Base-by-base conservation (phyloP, 345 rosid genomes). In the Populus alba region DNA sequence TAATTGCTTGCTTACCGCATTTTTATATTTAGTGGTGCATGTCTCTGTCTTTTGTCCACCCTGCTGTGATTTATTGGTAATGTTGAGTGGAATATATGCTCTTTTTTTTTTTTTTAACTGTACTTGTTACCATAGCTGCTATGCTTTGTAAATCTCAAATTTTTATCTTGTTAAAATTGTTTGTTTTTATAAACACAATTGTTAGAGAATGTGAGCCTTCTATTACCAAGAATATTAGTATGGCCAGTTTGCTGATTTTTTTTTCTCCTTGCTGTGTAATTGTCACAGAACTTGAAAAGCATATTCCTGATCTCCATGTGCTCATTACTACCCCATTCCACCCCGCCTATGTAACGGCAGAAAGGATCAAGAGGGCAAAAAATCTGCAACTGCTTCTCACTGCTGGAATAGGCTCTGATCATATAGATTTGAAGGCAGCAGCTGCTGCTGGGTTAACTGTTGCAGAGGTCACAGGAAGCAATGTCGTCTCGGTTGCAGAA, bases 401-500 rank as follows among this genome's bases (percentile, higher is more conserved):
- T 7, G 97, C 97, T 73, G 99, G 99, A 73, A 90, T 95, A 47
- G 99, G 99, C 53, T 95, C 98, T 8, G 99, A 95, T 62, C 98
- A 95, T 80, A 87, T 95, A 18, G 98, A 95, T 79, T 85, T 95
- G 59, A 80, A 90, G 61, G 99, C 99, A 1, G 99, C 97, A 11
- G 95, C 97, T 37, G 91, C 87, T 53, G 96, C 96, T 59, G 99
- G 98, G 38, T 76, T 93, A 66, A 95, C 99, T 7, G 98, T 93
- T 18, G 97, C 97, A 22, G 97, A 95, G 83, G 97, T 95, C 78
- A 95, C 98, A 0, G 97, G 99, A 77, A 93, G 99, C 92, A 95
- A 95, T 76, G 85, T 79, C 17, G 99, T 95, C 57, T 93, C 97
- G 0, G 97, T 96, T 74, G 98, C 99, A 7, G 98, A 96, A 84